Conservation (phyloP, 352 stramenopile species). For the Phytophthora melonis region DNA sequence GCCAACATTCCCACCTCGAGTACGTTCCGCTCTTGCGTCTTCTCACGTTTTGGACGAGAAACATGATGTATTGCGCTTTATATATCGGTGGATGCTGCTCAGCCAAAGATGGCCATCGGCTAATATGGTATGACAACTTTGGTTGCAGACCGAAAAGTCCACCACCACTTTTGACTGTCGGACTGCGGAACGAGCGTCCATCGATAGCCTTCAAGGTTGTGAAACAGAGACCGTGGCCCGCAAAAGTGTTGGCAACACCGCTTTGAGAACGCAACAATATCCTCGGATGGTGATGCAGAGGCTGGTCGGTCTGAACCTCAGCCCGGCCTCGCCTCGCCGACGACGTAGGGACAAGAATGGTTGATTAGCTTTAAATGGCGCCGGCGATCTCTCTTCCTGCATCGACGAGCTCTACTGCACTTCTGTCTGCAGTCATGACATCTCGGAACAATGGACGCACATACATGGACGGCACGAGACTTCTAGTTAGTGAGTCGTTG, state of each 20-base stretch:
- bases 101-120: too few species aligned
- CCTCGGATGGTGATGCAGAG: conserved; percentile 31
- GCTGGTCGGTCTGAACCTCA: conserved; percentile 30
- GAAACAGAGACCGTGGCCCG: neutral
- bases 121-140: too few species aligned
- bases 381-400: conserved; percentile 21
- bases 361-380: conserved; percentile 32
- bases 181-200: too few species aligned
- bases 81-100: too few species aligned
- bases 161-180: too few species aligned
- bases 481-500: conserved; percentile 15
- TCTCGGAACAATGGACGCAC: conserved; percentile 38
- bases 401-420: conserved; percentile 32
- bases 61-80: too few species aligned
- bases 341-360: conserved; percentile 24
- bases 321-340: neutral
- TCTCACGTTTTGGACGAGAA: too few species aligned
- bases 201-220: neutral
- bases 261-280: conserved; percentile 16
- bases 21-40: too few species aligned
- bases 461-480: conserved; percentile 34
- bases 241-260: conserved; percentile 35
- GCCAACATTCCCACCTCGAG: neutral
- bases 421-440: conserved; percentile 31
- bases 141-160: too few species aligned